Conservation (phyloP, 2,329 filamentous ascomycete genomes). For the Waltergamsia citrina region DNA sequence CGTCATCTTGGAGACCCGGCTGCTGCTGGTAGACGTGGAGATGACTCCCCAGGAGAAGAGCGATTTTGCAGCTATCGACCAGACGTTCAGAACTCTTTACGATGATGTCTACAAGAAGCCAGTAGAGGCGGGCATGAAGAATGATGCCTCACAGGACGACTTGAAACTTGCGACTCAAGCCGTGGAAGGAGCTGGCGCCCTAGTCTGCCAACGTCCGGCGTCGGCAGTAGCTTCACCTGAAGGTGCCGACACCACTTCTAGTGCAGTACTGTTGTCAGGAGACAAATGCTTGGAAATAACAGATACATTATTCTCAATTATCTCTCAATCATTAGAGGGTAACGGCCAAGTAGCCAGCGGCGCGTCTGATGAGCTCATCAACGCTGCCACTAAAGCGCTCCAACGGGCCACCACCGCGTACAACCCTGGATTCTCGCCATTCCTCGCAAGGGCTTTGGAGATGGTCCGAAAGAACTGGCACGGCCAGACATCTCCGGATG, state of each 20-base stretch:
- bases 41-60: constrained; percentile 24
- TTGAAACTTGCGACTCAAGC: constrained; percentile 31
- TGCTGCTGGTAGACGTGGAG: constrained; percentile 23
- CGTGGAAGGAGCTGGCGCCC: constrained; percentile 33
- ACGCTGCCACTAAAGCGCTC: constrained; percentile 29
- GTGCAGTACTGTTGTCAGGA: constrained; percentile 21
- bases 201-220: constrained; percentile 27
- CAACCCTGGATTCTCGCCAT: constrained; percentile 20
- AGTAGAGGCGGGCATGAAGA: constrained; percentile 18
- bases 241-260: constrained; percentile 1
- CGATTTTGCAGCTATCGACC: constrained; percentile 24
- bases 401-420: constrained; percentile 26
- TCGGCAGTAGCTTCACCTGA: background rate
- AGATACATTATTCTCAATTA: constrained; percentile 20
- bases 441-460: constrained; percentile 18
- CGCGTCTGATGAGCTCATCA: constrained; percentile 24
- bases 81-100: constrained; percentile 29
- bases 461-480: constrained; percentile 15
- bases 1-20: constrained; percentile 37
- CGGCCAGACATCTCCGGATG: constrained; percentile 9
- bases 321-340: constrained; percentile 11
- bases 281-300: constrained; percentile 27
- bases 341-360: constrained; percentile 9
- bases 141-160: constrained; percentile 23
- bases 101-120: constrained; percentile 30